phyloP scores from a whole-genome alignment of 2,329 filamentous ascomycete genomes.

The Aspergillus puulaauensis region DNA sequence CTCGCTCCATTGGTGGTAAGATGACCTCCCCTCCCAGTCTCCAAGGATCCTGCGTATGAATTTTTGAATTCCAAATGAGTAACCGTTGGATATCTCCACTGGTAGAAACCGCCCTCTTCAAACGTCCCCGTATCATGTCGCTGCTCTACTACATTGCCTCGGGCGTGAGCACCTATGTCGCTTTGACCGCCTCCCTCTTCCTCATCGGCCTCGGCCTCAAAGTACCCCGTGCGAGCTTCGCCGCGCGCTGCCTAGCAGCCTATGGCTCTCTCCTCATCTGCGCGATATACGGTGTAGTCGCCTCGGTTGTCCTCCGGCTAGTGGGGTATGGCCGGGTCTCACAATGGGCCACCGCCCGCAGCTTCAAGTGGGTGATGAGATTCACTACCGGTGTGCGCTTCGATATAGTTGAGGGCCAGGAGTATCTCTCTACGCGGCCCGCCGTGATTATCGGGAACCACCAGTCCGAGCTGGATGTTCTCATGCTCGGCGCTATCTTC shows the following conservation, averaged over 20 bases:
- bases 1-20: constrained; percentile 9
- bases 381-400: constrained; percentile 76
- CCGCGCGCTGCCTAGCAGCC: constrained; percentile 47
- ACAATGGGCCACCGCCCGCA: constrained; percentile 79
- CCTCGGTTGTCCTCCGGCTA: constrained; percentile 69
- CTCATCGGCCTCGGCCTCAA: constrained; percentile 43
- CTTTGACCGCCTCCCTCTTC: constrained; percentile 54
- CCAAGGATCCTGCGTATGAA: neutral
- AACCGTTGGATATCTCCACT: neutral
- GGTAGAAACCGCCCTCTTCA: neutral
- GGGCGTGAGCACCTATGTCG: constrained; percentile 64
- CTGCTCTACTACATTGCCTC: constrained; percentile 60
- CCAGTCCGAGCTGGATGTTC: constrained; percentile 91
- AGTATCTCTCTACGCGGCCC: constrained; percentile 68
- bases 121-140: constrained; percentile 51
- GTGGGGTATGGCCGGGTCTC: constrained; percentile 71
- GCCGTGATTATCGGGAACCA: constrained; percentile 94
- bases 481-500: constrained; percentile 86
- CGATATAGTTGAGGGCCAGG: constrained; percentile 64
- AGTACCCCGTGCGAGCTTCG: constrained; percentile 45
- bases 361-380: constrained; percentile 78
- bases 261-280: constrained; percentile 47
- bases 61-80: neutral
- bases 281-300: constrained; percentile 73
- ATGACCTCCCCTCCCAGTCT: neutral